Evolutionary conservation across 768 basidiomycete species (phyloP).

Genomic region (Lactarius trivialis): DNA sequence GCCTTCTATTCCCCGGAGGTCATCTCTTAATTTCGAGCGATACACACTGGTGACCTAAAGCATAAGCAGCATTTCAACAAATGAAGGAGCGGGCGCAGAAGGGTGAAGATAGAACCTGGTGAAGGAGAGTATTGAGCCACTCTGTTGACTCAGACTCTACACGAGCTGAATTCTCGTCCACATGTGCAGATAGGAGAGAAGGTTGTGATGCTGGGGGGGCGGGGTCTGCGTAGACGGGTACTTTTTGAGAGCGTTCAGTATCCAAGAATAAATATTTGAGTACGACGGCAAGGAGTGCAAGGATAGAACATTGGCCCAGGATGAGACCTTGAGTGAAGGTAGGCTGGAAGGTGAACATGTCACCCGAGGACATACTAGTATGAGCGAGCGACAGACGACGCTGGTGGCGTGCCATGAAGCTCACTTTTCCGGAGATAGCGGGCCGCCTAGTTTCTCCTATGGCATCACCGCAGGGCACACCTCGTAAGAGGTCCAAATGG

Average conservation of each 20-base stretch:
- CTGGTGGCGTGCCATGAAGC: too few species aligned
- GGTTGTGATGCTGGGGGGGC: conserved; percentile 3
- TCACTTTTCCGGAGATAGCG: background rate
- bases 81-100: background rate
- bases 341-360: conserved; percentile 68
- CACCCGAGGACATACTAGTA: conserved; percentile 34
- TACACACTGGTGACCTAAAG: conserved; percentile 58
- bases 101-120: conserved; percentile 48
- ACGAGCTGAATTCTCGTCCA: conserved; percentile 23
- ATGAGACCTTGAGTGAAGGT: conserved; percentile 96
- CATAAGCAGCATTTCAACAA: background rate
- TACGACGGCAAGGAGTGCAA: conserved; percentile 67
- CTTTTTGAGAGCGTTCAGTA: conserved; percentile 51
- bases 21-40: conserved; percentile 68
- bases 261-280: conserved; percentile 96
- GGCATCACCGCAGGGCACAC: conserved; percentile 27
- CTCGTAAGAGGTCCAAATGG: conserved; percentile 77
- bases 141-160: conserved; percentile 64
- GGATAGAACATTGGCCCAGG: conserved; percentile 85
- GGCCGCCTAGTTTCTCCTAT: conserved; percentile 1
- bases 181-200: background rate
- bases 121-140: conserved; percentile 85
- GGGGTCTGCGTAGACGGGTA: conserved; percentile 36
- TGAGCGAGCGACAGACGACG: background rate
- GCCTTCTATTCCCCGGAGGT: conserved; percentile 62